Conservation (phyloP, 2,329 filamentous ascomycete genomes). For the Monilinia vaccinii-corymbosi region DNA sequence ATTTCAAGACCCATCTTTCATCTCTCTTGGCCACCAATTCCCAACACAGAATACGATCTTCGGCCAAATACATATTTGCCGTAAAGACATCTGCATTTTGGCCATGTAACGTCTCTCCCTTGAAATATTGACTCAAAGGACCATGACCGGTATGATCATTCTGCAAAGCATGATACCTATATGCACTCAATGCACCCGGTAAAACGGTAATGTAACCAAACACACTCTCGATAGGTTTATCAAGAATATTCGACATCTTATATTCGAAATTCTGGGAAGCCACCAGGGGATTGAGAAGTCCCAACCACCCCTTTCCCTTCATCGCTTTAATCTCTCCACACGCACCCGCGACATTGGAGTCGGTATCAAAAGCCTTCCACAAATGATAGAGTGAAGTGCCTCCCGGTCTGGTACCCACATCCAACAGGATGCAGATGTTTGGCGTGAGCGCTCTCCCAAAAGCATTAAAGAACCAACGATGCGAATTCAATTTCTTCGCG, state of each 20-base stretch:
- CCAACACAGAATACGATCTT: slow-evolving; percentile 86
- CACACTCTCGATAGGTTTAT: slow-evolving; percentile 93
- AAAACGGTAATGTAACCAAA: slow-evolving; percentile 98
- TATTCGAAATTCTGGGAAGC: slow-evolving; percentile 99
- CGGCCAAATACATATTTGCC: slow-evolving; percentile 89
- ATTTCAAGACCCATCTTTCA: slow-evolving; percentile 95
- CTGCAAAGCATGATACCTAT: slow-evolving; percentile 90
- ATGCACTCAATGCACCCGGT: slow-evolving; percentile 88
- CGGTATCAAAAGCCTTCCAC: slow-evolving; percentile 97
- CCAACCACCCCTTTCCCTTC: slow-evolving; percentile 75
- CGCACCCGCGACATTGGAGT: slow-evolving; percentile 93
- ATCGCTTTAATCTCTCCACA: slow-evolving; percentile 98
- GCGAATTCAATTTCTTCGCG: slow-evolving; percentile 93
- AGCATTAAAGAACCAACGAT: slow-evolving; percentile 99
- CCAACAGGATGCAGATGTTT: slow-evolving; percentile 92
- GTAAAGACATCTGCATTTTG: slow-evolving; percentile 96
- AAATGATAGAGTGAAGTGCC: slow-evolving; percentile 89
- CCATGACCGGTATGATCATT: slow-evolving; percentile 95
- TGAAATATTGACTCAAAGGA: slow-evolving; percentile 96
- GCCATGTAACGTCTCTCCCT: slow-evolving; percentile 93
- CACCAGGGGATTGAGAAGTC: slow-evolving; percentile 86
- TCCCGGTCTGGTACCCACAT: slow-evolving; percentile 89
- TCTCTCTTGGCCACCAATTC: slow-evolving; percentile 91
- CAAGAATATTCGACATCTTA: slow-evolving; percentile 98
- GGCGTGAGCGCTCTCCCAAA: slow-evolving; percentile 88